Base-by-base conservation (phyloP, 1,139 yeast species). In the Wickerhamomyces sp. region DNA sequence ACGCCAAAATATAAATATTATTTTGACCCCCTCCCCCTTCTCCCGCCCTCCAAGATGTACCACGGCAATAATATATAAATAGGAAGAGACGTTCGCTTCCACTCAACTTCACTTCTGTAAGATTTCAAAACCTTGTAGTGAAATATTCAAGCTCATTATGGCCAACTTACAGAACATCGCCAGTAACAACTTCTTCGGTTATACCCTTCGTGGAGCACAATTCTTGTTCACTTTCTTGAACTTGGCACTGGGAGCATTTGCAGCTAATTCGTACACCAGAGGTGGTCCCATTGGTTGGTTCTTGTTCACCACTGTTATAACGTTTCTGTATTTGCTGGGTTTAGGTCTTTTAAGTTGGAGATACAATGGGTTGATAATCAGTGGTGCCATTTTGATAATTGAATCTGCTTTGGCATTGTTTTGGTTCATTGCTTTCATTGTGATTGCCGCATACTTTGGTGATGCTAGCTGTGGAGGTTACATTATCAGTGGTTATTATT, bases 381-480 rank as follows among this genome's bases (percentile, higher is more conserved):
- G 36, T n/a, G 49, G 49, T 18, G 40, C 32, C 4, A 15, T 39
- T 4, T 4, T 46, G 6, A 18, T 41, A 3, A 22, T 39, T 17
- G 50, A 46, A 20, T 26, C 30, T 3, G 7, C 41, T 14, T 29
- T 39, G 1, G 43, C 45, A 6, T 4, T 46, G 11, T 26, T 37
- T 15, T 41, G 41, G 42, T 44, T 46, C 26, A 35, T 41, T 23
- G 39, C 40, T 1, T 46, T 46, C 31, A 41, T 44, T 18, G 42
- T 40, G 4, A 30, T 38, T 26, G 50, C 48, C 9, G 40, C 46
- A 4, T 17, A 21, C 12, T 28, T 37, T 22, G 49, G 47, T 11
- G 31, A 20, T 9, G 14, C 12, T 12, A 17, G 28, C 17, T 43
- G 45, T 16, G 28, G 31, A 11, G 32, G 13, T 4, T 24, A 21